phyloP scores from a whole-genome alignment of 2,329 filamentous ascomycete genomes.

The Phyllosticta citrichinensis region DNA sequence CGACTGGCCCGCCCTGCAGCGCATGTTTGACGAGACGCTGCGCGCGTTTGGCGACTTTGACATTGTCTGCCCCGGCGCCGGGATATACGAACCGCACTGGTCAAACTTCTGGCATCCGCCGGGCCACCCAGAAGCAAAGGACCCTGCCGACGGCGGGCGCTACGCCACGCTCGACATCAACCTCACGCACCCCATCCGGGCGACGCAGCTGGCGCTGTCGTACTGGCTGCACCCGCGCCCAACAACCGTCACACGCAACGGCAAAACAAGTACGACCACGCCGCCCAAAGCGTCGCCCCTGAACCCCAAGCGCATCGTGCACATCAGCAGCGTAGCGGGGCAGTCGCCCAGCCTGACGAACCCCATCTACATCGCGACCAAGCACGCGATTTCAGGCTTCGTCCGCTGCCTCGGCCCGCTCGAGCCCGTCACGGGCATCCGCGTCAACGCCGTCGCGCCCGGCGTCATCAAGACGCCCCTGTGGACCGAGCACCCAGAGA shows the following conservation, averaged over 20 bases:
- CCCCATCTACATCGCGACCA: slow-evolving; percentile 37
- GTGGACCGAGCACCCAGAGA: slow-evolving; percentile 53
- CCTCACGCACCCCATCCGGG: slow-evolving; percentile 37
- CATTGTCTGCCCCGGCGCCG: slow-evolving; percentile 40
- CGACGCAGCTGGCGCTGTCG: slow-evolving; percentile 38
- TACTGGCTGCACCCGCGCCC: slow-evolving; percentile 28
- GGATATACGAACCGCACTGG: slow-evolving; percentile 39
- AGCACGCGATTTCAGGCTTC: slow-evolving; percentile 37
- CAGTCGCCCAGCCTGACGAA: slow-evolving; percentile 28
- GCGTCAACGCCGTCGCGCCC: slow-evolving; percentile 51
- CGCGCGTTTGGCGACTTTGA: slow-evolving; percentile 29
- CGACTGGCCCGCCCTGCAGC: slow-evolving; percentile 24
- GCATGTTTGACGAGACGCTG: slow-evolving; percentile 23
- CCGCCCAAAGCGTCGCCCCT: slow-evolving; percentile 21
- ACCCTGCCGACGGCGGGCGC: slow-evolving; percentile 19
- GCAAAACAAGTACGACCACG: slow-evolving; percentile 1
- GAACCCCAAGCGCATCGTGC: slow-evolving; percentile 38
- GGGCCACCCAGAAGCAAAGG: slow-evolving; percentile 25
- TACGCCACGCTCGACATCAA: slow-evolving; percentile 37
- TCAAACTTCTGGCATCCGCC: slow-evolving; percentile 41
- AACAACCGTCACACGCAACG: slow-evolving; percentile 13
- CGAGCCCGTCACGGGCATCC: slow-evolving; percentile 40
- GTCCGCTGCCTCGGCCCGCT: slow-evolving; percentile 42
- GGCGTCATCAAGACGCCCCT: slow-evolving; percentile 52
- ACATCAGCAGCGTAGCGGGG: slow-evolving; percentile 36